Percentiles rank a stretch among this genome's conserved stretches.
phyloP scores from a whole-genome alignment of 495 filamentous ascomycete species.

The Cetradonia linearis region DNA sequence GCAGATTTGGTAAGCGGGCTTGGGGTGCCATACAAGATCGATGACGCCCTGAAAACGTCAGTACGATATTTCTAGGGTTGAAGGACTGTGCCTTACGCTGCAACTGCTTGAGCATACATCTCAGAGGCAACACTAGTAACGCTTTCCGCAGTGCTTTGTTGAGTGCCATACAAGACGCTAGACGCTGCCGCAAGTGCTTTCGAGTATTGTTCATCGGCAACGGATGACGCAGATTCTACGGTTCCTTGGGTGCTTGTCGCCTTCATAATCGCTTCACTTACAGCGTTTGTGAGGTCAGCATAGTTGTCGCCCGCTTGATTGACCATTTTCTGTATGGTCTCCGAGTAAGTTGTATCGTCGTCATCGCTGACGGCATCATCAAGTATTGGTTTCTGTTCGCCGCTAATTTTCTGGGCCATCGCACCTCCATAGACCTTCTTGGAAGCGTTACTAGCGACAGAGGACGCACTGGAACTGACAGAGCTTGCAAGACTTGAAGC shows the following conservation, averaged over 20 bases:
- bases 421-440: slow-evolving; percentile 44
- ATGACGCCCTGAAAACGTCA: slow-evolving; percentile 41
- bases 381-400: slow-evolving; percentile 40
- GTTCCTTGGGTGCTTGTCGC: slow-evolving; percentile 36
- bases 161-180: slow-evolving; percentile 46
- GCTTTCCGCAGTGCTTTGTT: slow-evolving; percentile 40
- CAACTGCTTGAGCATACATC: slow-evolving; percentile 48
- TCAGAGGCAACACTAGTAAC: slow-evolving; percentile 43
- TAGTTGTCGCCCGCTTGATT: slow-evolving; percentile 41
- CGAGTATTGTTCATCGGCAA: slow-evolving; percentile 47
- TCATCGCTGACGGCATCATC: slow-evolving; percentile 44
- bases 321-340: slow-evolving; percentile 42
- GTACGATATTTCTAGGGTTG: slow-evolving; percentile 1
- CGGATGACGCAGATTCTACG: slow-evolving; percentile 36
- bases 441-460: slow-evolving; percentile 28
- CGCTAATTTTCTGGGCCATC: slow-evolving; percentile 43
- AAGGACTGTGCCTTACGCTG: slow-evolving; percentile 39
- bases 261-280: slow-evolving; percentile 42
- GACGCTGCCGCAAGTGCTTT: slow-evolving; percentile 49
- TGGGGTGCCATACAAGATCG: slow-evolving; percentile 52
- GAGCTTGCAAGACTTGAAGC: slow-evolving; percentile 22
- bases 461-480: slow-evolving; percentile 25
- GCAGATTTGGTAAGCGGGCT: slow-evolving; percentile 36
- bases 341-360: slow-evolving; percentile 36
- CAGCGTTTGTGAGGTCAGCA: slow-evolving; percentile 42